These are phyloP conservation scores for Lagenaria siceraria DNA, from an alignment of 306 rosid species.

Conservation along the genomic window DNA sequence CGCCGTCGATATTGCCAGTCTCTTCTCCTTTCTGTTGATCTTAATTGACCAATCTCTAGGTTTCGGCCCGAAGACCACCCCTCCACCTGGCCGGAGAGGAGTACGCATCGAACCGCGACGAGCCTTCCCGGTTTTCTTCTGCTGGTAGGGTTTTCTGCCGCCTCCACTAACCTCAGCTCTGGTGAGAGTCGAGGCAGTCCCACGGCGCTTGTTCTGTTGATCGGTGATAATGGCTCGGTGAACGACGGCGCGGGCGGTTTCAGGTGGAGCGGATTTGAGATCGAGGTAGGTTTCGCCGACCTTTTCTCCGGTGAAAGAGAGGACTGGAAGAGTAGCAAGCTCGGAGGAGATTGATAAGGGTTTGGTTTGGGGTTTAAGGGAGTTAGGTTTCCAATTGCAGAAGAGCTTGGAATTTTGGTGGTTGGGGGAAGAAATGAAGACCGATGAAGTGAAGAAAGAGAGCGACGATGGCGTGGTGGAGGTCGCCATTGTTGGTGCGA, in stretches of 20 bases:
- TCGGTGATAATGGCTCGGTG: slow-evolving; percentile 79
- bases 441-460: slow-evolving; percentile 43
- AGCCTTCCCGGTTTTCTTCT: slow-evolving; percentile 83
- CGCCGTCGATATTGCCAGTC: slow-evolving; percentile 81
- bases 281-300: slow-evolving; percentile 67
- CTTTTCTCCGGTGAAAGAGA: slow-evolving; percentile 69
- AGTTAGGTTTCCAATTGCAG: slow-evolving; percentile 9
- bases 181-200: slow-evolving; percentile 90
- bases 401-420: slow-evolving; percentile 14
- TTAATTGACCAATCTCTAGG: slow-evolving; percentile 90
- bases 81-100: slow-evolving; percentile 86
- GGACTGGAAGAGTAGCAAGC: slow-evolving; percentile 62
- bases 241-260: slow-evolving; percentile 84
- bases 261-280: slow-evolving; percentile 55
- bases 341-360: slow-evolving; percentile 36
- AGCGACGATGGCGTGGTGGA: slow-evolving; percentile 22
- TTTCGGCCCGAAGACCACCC: slow-evolving; percentile 76
- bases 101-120: slow-evolving; percentile 65
- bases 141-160: slow-evolving; percentile 65
- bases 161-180: slow-evolving; percentile 84
- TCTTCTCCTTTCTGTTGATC: slow-evolving; percentile 81
- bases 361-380: slow-evolving; percentile 8
- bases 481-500: slow-evolving; percentile 29
- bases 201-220: slow-evolving; percentile 93
- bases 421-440: slow-evolving; percentile 30